Evolutionary conservation across 805 yeast species (phyloP), one percentile per base, ranked within the genome.

Genomic region (Isabelozyma gotoi): DNA sequence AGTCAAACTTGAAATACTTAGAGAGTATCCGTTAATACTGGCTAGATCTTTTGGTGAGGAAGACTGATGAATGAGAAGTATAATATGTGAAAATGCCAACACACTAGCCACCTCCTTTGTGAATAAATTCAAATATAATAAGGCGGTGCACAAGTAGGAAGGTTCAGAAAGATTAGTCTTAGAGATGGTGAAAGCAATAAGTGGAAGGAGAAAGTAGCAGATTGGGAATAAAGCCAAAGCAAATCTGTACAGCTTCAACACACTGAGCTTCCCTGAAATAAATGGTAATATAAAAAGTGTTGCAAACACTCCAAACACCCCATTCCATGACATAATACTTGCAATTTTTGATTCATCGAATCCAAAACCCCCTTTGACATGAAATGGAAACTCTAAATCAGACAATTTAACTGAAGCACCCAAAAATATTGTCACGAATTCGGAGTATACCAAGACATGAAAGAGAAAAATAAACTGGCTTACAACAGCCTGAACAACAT

Each of bases 21-120:
- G 71, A 3, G 82, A 68, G 14, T 78, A 70, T 12, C 84, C 82
- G 54, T 82, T 82, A 42, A 82, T 72, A 50, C 78, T 71, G 1
- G 84, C 85, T 38, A 84, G 68, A 49, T 80, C 76, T 48, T 74
- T 67, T 17, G 79, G 70, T 11, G 74, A 73, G 1, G 84, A 72
- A 7, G 78, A 73, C 38, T 81, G 67, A 57, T 80, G 85, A 29
- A 80, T 70, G 41, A 82, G 63, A 17, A 81, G 62, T 47, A 78
- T 57, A 19, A 80, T 62, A 44, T 76, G 78, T 5, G 88, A 85
- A 46, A 72, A 76, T 8, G 80, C 67, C 10, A 58, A 18, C 19
- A 50, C 50, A n/a, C 56, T 49, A 6, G 73, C 70, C 6, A 77
- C 6, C 8, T 20, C 24, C 24, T 20, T 20, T 8, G 8, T 7